Conservation (phyloP, 2,329 filamentous ascomycete genomes). For the Penicillium olsonii region DNA sequence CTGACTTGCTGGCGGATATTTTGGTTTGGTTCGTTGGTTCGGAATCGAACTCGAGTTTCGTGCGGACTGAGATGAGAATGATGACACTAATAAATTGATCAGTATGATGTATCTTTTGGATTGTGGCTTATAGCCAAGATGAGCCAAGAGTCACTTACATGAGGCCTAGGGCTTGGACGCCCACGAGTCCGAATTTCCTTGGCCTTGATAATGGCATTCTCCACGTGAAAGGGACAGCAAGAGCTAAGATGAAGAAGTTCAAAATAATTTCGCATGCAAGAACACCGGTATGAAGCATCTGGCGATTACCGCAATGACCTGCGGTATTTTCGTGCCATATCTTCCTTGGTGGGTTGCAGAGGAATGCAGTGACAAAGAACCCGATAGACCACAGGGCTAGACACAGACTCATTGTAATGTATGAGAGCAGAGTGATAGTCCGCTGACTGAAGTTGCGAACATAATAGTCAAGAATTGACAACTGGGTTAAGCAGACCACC, state of each 20-base stretch:
- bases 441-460: constrained; percentile 14
- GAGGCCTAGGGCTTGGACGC: constrained; percentile 14
- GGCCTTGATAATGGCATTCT: constrained; percentile 4
- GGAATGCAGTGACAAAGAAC: constrained; percentile 19
- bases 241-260: constrained; percentile 13
- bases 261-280: constrained; percentile 14
- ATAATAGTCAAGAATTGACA: constrained; percentile 20
- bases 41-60: constrained; percentile 12
- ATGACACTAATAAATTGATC: constrained; percentile 11
- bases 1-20: constrained; percentile 13
- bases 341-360: constrained; percentile 17
- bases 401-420: constrained; percentile 13
- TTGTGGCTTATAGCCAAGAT: neutral
- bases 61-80: constrained; percentile 10
- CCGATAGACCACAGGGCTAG: constrained; percentile 15
- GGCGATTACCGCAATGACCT: constrained; percentile 15
- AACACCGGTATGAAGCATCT: constrained; percentile 14
- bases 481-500: constrained; percentile 12
- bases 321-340: constrained; percentile 12
- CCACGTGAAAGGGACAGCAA: constrained; percentile 11
- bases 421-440: constrained; percentile 10
- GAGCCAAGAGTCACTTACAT: constrained; percentile 8
- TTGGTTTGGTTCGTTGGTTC: constrained; percentile 11
- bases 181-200: constrained; percentile 8
- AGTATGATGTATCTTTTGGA: neutral